These are phyloP conservation scores for Hansenula sp. DNA, from an alignment of 1,139 yeast species.

Conservation along the genomic window DNA sequence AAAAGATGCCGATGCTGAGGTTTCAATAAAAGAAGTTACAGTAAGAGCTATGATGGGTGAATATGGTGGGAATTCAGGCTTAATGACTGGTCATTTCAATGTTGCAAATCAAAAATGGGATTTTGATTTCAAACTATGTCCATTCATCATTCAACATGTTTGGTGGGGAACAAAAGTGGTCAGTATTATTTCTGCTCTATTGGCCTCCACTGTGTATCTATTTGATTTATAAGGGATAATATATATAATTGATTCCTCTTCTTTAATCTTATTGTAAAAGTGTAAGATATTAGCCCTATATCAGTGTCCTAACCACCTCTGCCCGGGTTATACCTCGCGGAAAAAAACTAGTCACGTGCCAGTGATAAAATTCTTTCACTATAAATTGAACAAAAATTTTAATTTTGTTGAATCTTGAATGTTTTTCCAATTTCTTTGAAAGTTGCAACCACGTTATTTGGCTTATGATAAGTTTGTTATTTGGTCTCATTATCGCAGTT, in stretches of 20 bases:
- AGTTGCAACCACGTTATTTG: conserved; percentile 16
- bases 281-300: too few relatives aligned
- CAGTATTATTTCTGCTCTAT: conserved; percentile 37
- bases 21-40: conserved; percentile 62
- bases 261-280: too few relatives aligned
- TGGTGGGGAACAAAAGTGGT: conserved; percentile 89
- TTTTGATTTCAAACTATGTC: conserved; percentile 71
- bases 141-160: conserved; percentile 83
- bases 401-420: neutral
- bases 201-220: conserved; percentile 14
- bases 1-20: conserved; percentile 22
- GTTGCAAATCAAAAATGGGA: conserved; percentile 43
- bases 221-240: conserved; percentile 10
- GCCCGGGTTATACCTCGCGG: too few relatives aligned
- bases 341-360: too few relatives aligned
- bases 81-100: conserved; percentile 67
- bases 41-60: conserved; percentile 97
- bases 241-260: too few relatives aligned
- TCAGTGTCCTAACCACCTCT: too few relatives aligned
- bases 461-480: conserved; percentile 8
- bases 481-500: neutral
- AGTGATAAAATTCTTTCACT: too few relatives aligned
- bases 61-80: conserved; percentile 83
- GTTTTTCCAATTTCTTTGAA: conserved; percentile 6
- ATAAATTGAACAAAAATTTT: neutral